Percentiles rank a stretch among this genome's conserved stretches.
phyloP scores from a whole-genome alignment of 139 green algal genomes.

The Picochlorum sp. region DNA sequence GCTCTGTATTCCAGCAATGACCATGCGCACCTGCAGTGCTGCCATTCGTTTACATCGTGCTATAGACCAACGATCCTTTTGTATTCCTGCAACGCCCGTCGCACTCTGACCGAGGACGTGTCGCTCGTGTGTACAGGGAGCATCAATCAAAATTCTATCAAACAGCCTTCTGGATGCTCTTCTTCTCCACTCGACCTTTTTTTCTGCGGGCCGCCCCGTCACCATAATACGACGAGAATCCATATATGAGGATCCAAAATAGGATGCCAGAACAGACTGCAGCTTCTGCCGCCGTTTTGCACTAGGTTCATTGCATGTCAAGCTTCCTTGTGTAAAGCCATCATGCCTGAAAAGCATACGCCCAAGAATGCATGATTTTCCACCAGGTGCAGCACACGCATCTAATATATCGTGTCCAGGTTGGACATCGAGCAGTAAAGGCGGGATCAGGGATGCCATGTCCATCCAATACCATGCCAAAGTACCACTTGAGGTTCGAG shows the following conservation, averaged over 20 bases:
- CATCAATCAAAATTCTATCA: conserved; percentile 57
- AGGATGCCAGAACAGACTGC: too few relatives aligned
- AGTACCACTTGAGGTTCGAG: conserved; percentile 2
- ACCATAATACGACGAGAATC: neutral
- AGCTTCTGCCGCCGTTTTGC: neutral
- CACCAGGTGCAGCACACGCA: conserved; percentile 1
- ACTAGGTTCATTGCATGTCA: conserved; percentile 3
- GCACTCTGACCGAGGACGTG: conserved; percentile 39
- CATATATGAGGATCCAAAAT: neutral
- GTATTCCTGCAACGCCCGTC: neutral
- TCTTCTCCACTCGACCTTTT: neutral
- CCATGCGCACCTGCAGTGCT: conserved; percentile 40
- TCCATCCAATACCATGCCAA: conserved; percentile 54
- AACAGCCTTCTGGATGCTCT: conserved; percentile 12
- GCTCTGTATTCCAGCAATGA: conserved; percentile 26
- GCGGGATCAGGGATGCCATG: conserved; percentile 42
- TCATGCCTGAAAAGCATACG: neutral
- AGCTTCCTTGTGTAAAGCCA: neutral
- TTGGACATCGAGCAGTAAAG: conserved; percentile 34
- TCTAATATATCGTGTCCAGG: neutral
- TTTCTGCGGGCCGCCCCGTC: neutral
- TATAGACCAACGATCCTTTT: conserved; percentile 35
- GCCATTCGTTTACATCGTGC: conserved; percentile 35
- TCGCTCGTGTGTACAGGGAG: conserved; percentile 53
- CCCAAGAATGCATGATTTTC: neutral